Evolutionary conservation across 2,329 filamentous ascomycete genomes (phyloP), one percentile per base, ranked within the genome.

Genomic region (Xylariaceae sp.): DNA sequence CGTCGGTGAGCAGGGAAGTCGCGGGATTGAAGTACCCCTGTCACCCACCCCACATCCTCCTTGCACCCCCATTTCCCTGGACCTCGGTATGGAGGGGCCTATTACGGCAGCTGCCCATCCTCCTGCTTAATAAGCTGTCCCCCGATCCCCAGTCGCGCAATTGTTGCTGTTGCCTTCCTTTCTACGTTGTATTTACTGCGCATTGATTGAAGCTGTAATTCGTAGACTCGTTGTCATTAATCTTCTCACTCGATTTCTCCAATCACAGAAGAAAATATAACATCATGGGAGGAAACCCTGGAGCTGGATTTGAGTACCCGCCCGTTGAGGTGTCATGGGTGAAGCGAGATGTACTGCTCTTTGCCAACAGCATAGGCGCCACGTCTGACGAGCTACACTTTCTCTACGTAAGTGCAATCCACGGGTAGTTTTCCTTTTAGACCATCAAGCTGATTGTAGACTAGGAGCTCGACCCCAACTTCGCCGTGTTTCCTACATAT

Each of bases 301-400:
- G 80, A 55, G 79, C 74, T 63, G 88, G 89, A 60, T 90, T 91
- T 69, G 80, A 93, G 68, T 95, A 86, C 66, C 88, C 88, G 47
- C 68, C 79, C 38, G 73, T 80, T 61, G 79, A 85, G 62, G 88
- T 95, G 10, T 79, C 84, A 58, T 96, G 90, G 91, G 69, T 88
- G 59, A 90, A 91, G 78, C 82, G 91, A 55, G 91, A 96, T 74
- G 81, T 84, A 27, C 76, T 96, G 50, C 82, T 97, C 50, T 96
- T 96, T 67, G 90, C 91, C 57, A 85, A 86, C 68, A 92, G 85
- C 70, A 92, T 96, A 65, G 91, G 91, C 45, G 83, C 78, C 63
- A 92, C 81, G 11, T 77, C 78, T n/a, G 83, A 95, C 58, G 91
- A 96, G 74, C 80, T 95, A 61, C 89, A 95, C 64, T 95, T 92